A percentile compares a stretch with the other conserved stretches of the same genome.
Conservation (phyloP, 352 stramenopile species). For the Phytopythium chamaehyphon region DNA sequence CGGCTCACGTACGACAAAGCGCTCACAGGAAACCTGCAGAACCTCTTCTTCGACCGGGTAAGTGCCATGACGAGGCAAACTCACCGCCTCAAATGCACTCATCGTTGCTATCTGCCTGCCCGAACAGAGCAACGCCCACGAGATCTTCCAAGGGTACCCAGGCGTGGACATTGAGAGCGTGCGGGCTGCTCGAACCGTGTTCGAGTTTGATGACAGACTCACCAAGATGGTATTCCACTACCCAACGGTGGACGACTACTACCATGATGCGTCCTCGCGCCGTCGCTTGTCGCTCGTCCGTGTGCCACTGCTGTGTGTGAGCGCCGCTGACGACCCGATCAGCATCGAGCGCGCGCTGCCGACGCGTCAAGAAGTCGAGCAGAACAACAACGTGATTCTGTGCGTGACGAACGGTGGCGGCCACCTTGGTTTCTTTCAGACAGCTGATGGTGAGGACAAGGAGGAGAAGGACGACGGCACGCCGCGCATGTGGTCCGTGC, state of each 20-base stretch:
- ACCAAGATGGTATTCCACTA: slow-evolving; percentile 59
- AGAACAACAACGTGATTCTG: slow-evolving; percentile 62
- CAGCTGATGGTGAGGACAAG: slow-evolving; percentile 12
- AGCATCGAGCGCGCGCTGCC: slow-evolving; percentile 34
- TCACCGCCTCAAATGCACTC: too few species aligned
- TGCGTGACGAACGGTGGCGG: slow-evolving; percentile 57
- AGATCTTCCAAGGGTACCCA: slow-evolving; percentile 43
- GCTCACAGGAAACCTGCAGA: slow-evolving; percentile 50
- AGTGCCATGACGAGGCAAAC: not conserved
- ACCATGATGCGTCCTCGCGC: slow-evolving; percentile 44
- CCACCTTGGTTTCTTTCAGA: slow-evolving; percentile 70
- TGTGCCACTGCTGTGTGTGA: slow-evolving; percentile 63
- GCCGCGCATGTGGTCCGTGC: slow-evolving; percentile 40
- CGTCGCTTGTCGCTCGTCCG: slow-evolving; percentile 28
- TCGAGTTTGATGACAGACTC: slow-evolving; percentile 61
- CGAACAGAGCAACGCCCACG: slow-evolving; percentile 31
- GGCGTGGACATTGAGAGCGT: slow-evolving; percentile 42
- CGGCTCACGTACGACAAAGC: slow-evolving; percentile 58
- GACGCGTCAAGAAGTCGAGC: slow-evolving; percentile 18
- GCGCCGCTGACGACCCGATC: slow-evolving; percentile 61
- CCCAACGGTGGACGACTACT: slow-evolving; percentile 54
- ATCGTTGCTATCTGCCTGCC: not conserved
- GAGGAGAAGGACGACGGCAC: slow-evolving; percentile 6
- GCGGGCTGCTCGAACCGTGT: slow-evolving; percentile 26
- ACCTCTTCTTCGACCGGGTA: slow-evolving; percentile 62